Conservation (phyloP, 2,329 filamentous ascomycete genomes). For the Clonostachys rhizophaga region DNA sequence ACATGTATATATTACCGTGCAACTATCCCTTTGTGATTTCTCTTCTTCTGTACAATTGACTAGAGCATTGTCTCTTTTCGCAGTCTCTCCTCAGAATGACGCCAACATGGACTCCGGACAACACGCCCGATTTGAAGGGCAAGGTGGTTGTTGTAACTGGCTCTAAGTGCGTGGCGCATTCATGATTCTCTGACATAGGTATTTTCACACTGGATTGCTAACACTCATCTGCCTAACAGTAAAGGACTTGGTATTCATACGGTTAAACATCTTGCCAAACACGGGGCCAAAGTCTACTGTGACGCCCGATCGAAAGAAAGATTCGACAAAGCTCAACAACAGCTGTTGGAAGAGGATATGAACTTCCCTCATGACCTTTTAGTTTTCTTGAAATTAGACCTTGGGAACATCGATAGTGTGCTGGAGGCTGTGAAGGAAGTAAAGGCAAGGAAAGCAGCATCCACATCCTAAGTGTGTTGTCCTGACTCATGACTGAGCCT, state of each 20-base stretch:
- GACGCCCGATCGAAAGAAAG: constrained; percentile 12
- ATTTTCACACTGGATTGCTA: background rate
- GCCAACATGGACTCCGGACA: too few species aligned
- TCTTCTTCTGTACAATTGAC: too few species aligned
- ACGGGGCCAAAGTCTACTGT: constrained; percentile 17
- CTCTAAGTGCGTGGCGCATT: constrained; percentile 9
- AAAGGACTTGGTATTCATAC: constrained; percentile 14
- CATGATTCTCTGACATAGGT: too few species aligned
- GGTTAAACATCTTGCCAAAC: constrained; percentile 12
- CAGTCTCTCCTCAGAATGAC: too few species aligned
- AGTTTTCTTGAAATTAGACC: constrained; percentile 13
- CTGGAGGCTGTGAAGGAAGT: constrained; percentile 9
- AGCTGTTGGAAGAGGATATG: constrained; percentile 4
- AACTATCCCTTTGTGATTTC: too few species aligned
- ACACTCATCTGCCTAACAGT: constrained; percentile 2
- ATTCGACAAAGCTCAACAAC: constrained; percentile 4
- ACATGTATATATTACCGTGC: too few species aligned
- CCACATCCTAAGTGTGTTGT: constrained; percentile 15
- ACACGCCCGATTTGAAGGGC: constrained; percentile 5
- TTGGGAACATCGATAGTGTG: constrained; percentile 11
- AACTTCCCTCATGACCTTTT: constrained; percentile 4
- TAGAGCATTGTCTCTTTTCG: too few species aligned
- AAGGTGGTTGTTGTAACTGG: constrained; percentile 17
- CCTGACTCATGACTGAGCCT: too few species aligned
- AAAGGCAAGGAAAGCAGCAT: constrained; percentile 10